Percentiles rank a stretch among this genome's conserved stretches.
Evolutionary conservation across 306 rosid genomes (phyloP).

Genomic region (Quercus cerris): DNA sequence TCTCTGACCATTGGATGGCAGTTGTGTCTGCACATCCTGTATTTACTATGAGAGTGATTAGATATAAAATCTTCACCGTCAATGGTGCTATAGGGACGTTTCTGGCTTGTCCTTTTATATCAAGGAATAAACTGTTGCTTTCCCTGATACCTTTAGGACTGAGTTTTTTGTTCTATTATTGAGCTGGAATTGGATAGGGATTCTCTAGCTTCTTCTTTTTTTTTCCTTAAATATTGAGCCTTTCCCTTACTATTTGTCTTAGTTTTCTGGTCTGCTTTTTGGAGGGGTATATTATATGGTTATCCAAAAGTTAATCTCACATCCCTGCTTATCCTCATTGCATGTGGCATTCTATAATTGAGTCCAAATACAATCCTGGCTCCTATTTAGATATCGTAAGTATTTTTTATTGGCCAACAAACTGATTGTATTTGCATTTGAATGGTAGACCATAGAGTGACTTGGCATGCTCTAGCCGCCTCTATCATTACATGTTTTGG

Average conservation of each 20-base stretch:
- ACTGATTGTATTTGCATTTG: not conserved
- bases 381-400: not conserved
- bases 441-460: not conserved
- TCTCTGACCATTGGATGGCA: no score
- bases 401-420: not conserved
- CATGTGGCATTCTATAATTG: not conserved
- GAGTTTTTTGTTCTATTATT: not conserved
- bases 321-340: not conserved
- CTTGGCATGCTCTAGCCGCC: not conserved
- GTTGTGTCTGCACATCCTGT: no score
- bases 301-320: not conserved
- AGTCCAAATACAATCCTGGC: conserved; percentile 15
- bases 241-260: not conserved
- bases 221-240: not conserved
- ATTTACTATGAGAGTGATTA: not conserved
- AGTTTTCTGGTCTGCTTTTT: not conserved
- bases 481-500: not conserved
- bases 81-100: not conserved
- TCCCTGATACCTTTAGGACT: not conserved
- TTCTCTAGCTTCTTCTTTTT: not conserved
- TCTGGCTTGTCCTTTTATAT: not conserved
- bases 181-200: not conserved
- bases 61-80: not conserved
- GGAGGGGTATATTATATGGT: not conserved
- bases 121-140: not conserved